Evolutionary conservation across 306 rosid genomes (phyloP).

Genomic region (Cicer cuneatum): DNA sequence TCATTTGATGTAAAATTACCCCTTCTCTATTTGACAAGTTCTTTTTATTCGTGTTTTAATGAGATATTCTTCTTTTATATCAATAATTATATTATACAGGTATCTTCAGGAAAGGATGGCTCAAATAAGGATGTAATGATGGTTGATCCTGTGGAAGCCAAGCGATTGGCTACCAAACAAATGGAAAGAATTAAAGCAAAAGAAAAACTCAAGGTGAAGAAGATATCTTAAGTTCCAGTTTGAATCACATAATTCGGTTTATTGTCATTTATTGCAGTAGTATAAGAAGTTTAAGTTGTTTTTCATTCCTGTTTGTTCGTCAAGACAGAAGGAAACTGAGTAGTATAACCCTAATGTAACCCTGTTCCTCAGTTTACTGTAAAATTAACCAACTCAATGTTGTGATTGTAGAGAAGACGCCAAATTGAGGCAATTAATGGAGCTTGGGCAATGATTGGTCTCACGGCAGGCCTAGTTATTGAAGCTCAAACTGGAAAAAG

Average conservation of each 20-base stretch:
- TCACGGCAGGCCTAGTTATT: conserved; percentile 79
- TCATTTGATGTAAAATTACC: not conserved
- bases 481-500: conserved; percentile 87
- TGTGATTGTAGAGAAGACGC: conserved; percentile 69
- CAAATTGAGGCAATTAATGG: conserved; percentile 93
- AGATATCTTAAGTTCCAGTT: conserved; percentile 20
- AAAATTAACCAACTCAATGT: conserved; percentile 41
- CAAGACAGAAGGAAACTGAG: conserved; percentile 23
- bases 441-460: conserved; percentile 98
- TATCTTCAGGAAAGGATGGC: conserved; percentile 60
- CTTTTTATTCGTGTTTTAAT: not conserved
- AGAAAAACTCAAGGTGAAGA: conserved; percentile 75
- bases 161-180: conserved; percentile 86
- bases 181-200: conserved; percentile 78
- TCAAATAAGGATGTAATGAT: conserved; percentile 63
- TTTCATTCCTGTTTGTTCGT: conserved; percentile 32
- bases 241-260: conserved; percentile 12
- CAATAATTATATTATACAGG: conserved; percentile 52
- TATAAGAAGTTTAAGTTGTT: conserved; percentile 10
- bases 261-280: conserved; percentile 17
- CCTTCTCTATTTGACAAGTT: conserved; percentile 21
- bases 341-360: conserved; percentile 29
- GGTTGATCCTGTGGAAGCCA: conserved; percentile 98
- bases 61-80: conserved; percentile 25
- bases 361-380: conserved; percentile 33